Base-by-base conservation (phyloP, 2,329 filamentous ascomycete genomes). In the Hypoxylon rubiginosum region DNA sequence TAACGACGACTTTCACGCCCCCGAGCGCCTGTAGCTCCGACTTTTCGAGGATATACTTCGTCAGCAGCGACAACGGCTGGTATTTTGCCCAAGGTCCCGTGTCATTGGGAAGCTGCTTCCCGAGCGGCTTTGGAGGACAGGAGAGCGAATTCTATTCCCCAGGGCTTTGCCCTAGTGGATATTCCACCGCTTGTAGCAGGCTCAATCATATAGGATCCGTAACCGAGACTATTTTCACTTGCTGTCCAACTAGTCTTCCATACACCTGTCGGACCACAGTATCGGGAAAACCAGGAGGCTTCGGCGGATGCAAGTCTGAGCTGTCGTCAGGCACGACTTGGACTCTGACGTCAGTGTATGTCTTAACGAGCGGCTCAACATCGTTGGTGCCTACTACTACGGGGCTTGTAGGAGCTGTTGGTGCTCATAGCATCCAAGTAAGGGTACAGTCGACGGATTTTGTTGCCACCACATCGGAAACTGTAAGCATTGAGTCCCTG, bases 361-460 rank as follows among this genome's bases (percentile, higher is more conserved):
- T 49, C 6, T 10, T 62, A 5, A 4, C 34, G n/a, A 19, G 13
- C 5, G 43, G 43, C 10, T 17, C 21, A n/a, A 62, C 58, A 21
- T 30, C 8, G 1, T 1, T 7, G 13, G 1, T 49, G 8, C 1
- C 13, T 6, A 43, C 15, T 32, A 9, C 17, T 2, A 50, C 50
- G 9, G 43, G 43, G 1, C 1, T 10, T 15, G 2, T 1, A 2
- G 58, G 51, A 2, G 43, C 51, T 26, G 41, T 62, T 11, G 54
- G 49, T 30, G 51, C 51, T 4, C 51, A 41, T 4, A 53, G 58
- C 32, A 30, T 62, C 11, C 58, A 62, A 34, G 58, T 62, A 9
- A 62, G 58, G 11, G 55, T 62, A n/a, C 43, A 54, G 36, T 43
- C 58, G 8, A 43, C 32, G 10, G 51, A 62, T 13, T 62, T 62